phyloP scores from a whole-genome alignment of 2,329 filamentous ascomycete species.

The Cordyceps pruinosa region DNA sequence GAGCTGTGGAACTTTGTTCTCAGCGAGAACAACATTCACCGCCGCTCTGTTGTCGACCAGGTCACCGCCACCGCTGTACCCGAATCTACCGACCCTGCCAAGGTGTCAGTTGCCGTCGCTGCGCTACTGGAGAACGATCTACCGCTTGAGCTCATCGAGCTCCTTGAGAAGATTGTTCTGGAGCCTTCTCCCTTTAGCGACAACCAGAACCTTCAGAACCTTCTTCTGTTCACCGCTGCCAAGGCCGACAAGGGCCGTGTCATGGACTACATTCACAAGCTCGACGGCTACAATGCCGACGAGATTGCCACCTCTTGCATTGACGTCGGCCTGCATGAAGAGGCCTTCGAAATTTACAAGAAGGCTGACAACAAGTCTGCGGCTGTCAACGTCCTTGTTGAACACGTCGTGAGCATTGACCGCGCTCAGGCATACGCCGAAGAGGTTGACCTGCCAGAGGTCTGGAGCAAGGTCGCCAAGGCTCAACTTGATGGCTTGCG shows the following conservation, averaged over 20 bases:
- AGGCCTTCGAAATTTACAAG: constrained; percentile 98
- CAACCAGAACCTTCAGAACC: constrained; percentile 91
- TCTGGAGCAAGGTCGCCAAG: constrained; percentile 98
- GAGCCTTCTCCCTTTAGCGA: constrained; percentile 99
- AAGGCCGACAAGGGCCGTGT: constrained; percentile 94
- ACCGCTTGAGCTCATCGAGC: constrained; percentile 88
- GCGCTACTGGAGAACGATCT: constrained; percentile 88
- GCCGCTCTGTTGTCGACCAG: constrained; percentile 89
- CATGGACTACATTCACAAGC: constrained; percentile 91
- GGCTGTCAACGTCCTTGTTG: constrained; percentile 86
- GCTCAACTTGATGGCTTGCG: constrained; percentile 94
- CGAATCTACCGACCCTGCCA: constrained; percentile 84
- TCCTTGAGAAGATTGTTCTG: constrained; percentile 98
- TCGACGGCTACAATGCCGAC: constrained; percentile 82
- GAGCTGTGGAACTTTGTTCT: constrained; percentile 96
- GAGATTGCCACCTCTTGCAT: constrained; percentile 93
- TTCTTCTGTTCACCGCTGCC: constrained; percentile 91
- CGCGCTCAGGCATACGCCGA: constrained; percentile 94
- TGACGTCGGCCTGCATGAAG: constrained; percentile 88
- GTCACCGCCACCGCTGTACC: constrained; percentile 93
- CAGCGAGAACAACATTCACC: constrained; percentile 91
- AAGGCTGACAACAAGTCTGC: constrained; percentile 86
- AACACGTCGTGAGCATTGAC: constrained; percentile 96
- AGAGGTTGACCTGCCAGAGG: constrained; percentile 84
- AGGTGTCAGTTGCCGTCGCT: constrained; percentile 90